Percentiles rank a stretch among this genome's conserved stretches.
phyloP scores from a whole-genome alignment of 2,329 filamentous ascomycete species.

The Dactylellina parvicollis region DNA sequence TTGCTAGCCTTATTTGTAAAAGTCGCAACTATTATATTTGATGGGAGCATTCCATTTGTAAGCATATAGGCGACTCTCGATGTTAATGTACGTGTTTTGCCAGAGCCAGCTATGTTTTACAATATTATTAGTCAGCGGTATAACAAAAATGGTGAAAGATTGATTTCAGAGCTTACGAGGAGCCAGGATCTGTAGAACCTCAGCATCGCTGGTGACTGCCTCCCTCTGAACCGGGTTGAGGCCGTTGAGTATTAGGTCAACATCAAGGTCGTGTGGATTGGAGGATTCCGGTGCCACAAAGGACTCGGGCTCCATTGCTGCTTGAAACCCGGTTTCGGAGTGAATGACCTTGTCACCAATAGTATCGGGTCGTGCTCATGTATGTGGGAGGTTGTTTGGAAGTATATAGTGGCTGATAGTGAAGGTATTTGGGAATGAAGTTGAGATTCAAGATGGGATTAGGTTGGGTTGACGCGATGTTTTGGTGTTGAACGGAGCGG shows the following conservation, averaged over 20 bases:
- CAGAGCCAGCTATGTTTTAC: slow-evolving; percentile 72
- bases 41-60: slow-evolving; percentile 70
- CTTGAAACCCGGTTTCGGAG: not conserved
- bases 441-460: not conserved
- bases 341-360: not conserved
- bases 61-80: slow-evolving; percentile 86
- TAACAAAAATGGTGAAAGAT: not conserved
- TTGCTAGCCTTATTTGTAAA: slow-evolving; percentile 95
- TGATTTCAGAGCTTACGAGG: slow-evolving; percentile 66
- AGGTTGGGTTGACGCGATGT: slow-evolving; percentile 40
- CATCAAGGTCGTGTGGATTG: slow-evolving; percentile 58
- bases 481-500: slow-evolving; percentile 41
- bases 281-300: not conserved
- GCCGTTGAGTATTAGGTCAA: slow-evolving; percentile 69
- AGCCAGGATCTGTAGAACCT: slow-evolving; percentile 71
- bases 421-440: not conserved
- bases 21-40: slow-evolving; percentile 92
- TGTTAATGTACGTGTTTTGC: slow-evolving; percentile 95
- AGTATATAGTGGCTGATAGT: not conserved
- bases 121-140: not conserved
- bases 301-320: slow-evolving; percentile 13
- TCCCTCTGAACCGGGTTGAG: slow-evolving; percentile 73
- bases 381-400: not conserved
- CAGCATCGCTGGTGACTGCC: slow-evolving; percentile 72
- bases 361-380: not conserved